These are phyloP conservation scores for Alternaria longipes DNA, from an alignment of 2,329 filamentous ascomycete genomes.

Conservation along the genomic window DNA sequence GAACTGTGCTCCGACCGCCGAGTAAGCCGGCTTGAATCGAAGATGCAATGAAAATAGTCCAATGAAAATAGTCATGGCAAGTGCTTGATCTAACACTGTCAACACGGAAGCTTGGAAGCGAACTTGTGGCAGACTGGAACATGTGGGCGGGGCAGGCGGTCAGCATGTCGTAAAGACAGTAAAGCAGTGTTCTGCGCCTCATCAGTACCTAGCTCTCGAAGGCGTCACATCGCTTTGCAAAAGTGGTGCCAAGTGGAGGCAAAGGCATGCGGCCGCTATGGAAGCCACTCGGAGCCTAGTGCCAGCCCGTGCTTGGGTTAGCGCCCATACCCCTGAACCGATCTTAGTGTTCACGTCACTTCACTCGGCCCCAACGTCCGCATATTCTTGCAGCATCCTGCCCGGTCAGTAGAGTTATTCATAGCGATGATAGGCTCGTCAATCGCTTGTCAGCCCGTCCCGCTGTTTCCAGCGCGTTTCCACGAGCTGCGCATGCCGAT, in stretches of 20 bases:
- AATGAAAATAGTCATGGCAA: conserved; percentile 31
- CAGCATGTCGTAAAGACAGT: conserved; percentile 23
- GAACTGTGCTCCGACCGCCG: conserved; percentile 6
- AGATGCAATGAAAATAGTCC: conserved; percentile 27
- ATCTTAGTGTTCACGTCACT: conserved; percentile 28
- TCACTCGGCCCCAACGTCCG: conserved; percentile 22
- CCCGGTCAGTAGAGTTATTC: conserved; percentile 2
- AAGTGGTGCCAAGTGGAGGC: conserved; percentile 16
- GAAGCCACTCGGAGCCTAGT: conserved; percentile 25
- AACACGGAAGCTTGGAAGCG: conserved; percentile 24
- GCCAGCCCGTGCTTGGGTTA: conserved; percentile 17
- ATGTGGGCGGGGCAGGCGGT: conserved; percentile 25
- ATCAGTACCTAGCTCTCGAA: conserved; percentile 2
- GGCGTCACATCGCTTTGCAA: conserved; percentile 1
- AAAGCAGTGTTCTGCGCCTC: conserved; percentile 25
- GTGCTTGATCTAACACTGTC: conserved; percentile 19
- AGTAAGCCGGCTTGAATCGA: conserved; percentile 13
- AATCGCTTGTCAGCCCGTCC: neutral
- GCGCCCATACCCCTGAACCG: conserved; percentile 20
- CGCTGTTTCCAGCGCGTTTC: conserved; percentile 9
- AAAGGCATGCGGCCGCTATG: conserved; percentile 24
- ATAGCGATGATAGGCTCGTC: conserved; percentile 15
- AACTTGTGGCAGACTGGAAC: conserved; percentile 26
- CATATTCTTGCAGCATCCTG: conserved; percentile 20
- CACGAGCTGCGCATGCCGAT: conserved; percentile 17